phyloP scores from a whole-genome alignment of 805 yeast genomes.

The Pichia cephalocereana region DNA sequence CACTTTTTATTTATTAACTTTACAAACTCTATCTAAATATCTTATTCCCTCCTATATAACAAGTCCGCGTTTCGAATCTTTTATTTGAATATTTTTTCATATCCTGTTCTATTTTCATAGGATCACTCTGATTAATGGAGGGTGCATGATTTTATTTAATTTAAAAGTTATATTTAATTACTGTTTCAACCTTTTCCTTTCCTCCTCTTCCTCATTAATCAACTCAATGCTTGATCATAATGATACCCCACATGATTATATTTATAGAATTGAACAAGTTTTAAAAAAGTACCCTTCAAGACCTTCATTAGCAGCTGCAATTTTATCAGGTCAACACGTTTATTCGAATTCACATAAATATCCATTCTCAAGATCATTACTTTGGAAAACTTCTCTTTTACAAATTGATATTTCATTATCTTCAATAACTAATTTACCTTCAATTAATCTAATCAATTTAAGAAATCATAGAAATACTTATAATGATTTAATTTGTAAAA shows the following conservation, averaged over 20 bases:
- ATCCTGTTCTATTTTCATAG: too few species aligned
- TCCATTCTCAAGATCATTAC: constrained; percentile 13
- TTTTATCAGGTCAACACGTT: constrained; percentile 5
- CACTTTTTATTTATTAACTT: too few species aligned
- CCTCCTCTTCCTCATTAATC: background rate
- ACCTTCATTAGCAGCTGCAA: constrained; percentile 7
- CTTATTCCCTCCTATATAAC: too few species aligned
- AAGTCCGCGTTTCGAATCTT: too few species aligned
- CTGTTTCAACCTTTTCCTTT: background rate
- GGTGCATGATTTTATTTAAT: too few species aligned
- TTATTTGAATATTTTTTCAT: too few species aligned
- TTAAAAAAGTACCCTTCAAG: constrained; percentile 4
- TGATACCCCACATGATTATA: background rate
- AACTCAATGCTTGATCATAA: background rate
- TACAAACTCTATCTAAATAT: too few species aligned
- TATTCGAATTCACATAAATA: constrained; percentile 1
- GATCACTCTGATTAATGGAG: too few species aligned
- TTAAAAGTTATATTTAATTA: too few species aligned
- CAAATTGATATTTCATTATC: constrained; percentile 6
- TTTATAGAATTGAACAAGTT: background rate
- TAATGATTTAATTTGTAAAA: constrained; percentile 14
- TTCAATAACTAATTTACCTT: constrained; percentile 4
- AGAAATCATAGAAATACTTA: constrained; percentile 14
- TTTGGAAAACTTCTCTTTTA: constrained; percentile 15
- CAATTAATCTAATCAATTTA: constrained; percentile 13